A percentile compares a stretch with the other conserved stretches of the same genome.
Conservation (phyloP, 768 basidiomycete genomes). For the Ephemerocybe angulata region DNA sequence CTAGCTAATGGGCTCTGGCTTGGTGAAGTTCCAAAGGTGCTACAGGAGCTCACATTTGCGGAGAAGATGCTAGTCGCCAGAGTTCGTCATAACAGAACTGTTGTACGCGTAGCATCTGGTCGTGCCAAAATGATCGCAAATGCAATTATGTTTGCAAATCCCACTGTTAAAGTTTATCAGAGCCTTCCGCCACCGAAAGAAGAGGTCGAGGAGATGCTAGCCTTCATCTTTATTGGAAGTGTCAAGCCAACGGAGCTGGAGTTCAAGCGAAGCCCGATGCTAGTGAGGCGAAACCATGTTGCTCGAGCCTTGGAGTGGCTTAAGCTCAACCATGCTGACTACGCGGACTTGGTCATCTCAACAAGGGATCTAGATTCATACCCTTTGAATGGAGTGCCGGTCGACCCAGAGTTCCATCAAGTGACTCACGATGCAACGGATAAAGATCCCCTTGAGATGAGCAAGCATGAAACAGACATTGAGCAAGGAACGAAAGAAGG, state of each 20-base stretch:
- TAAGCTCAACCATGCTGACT: background rate
- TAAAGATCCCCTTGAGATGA: background rate
- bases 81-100: background rate
- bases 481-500: background rate
- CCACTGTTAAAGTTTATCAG: background rate
- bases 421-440: background rate
- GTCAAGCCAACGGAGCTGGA: background rate
- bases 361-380: background rate
- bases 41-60: background rate
- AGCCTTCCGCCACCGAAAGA: background rate
- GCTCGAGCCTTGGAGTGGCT: background rate
- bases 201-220: background rate
- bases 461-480: background rate
- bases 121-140: conserved; percentile 1
- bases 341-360: background rate
- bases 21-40: background rate
- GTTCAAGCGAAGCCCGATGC: background rate
- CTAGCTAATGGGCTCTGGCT: conserved; percentile 5
- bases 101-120: background rate
- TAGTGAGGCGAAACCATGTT: background rate
- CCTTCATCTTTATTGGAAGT: background rate
- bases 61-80: background rate
- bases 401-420: background rate
- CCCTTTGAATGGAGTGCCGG: background rate
- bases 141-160: background rate